These are phyloP conservation scores for Amanita polypyramis DNA, from an alignment of 768 basidiomycete species.

Conservation along the genomic window DNA sequence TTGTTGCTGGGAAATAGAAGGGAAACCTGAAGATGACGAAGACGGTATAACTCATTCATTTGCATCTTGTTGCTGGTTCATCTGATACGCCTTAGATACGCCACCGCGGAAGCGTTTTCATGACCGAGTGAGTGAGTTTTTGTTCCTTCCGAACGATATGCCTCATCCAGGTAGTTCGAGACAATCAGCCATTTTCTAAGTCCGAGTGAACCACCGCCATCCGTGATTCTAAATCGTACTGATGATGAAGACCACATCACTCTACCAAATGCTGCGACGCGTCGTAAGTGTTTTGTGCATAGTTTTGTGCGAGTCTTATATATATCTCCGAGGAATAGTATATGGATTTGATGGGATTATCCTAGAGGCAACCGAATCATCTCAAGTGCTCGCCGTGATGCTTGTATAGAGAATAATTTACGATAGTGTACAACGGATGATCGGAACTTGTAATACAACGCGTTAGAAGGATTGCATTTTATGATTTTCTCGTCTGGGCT, in stretches of 20 bases:
- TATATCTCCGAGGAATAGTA: conserved; percentile 24
- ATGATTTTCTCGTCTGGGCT: too few species aligned
- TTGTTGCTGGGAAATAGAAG: conserved; percentile 85
- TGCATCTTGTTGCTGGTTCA: conserved; percentile 1
- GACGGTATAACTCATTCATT: conserved; percentile 37
- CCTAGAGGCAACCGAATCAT: conserved; percentile 68
- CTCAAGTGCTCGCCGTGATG: conserved; percentile 66
- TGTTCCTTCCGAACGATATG: neutral
- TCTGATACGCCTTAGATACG: conserved; percentile 35
- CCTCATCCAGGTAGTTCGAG: conserved; percentile 42
- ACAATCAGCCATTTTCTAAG: conserved; percentile 70
- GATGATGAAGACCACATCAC: conserved; percentile 66
- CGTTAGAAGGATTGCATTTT: too few species aligned
- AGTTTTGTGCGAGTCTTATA: neutral
- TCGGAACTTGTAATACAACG: too few species aligned
- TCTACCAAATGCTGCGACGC: conserved; percentile 54
- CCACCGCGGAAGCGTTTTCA: conserved; percentile 66
- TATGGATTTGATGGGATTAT: conserved; percentile 78
- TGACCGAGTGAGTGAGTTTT: conserved; percentile 41
- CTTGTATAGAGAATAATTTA: conserved; percentile 34
- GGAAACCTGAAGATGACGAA: conserved; percentile 71
- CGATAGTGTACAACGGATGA: neutral
- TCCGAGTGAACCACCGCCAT: conserved; percentile 64
- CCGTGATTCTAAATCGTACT: conserved; percentile 73
- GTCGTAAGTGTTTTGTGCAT: conserved; percentile 33